phyloP scores from a whole-genome alignment of 2,329 filamentous ascomycete species.

The Xylariaceae sp. region DNA sequence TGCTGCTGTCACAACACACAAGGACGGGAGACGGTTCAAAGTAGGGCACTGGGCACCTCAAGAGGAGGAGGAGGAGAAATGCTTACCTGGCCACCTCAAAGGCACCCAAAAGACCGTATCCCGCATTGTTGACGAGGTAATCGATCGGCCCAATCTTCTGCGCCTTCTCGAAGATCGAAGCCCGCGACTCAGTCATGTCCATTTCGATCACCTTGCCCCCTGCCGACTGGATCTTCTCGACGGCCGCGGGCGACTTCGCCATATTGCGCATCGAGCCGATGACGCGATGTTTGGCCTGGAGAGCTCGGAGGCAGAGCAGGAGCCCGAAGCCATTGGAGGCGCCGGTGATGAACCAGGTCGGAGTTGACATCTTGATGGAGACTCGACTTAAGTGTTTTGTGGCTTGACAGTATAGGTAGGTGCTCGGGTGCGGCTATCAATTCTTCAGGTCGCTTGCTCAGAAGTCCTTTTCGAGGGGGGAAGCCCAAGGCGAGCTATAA shows the following conservation, averaged over 20 bases:
- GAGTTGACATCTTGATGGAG: slow-evolving; percentile 21
- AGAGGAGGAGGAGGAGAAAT: not conserved
- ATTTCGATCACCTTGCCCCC: slow-evolving; percentile 22
- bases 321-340: slow-evolving; percentile 27
- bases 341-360: slow-evolving; percentile 26
- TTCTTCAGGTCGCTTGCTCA: no score
- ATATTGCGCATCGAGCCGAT: slow-evolving; percentile 24
- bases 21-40: not conserved
- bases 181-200: slow-evolving; percentile 23
- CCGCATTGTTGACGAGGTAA: slow-evolving; percentile 23
- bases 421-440: no score
- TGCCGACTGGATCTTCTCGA: slow-evolving; percentile 19
- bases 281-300: slow-evolving; percentile 24
- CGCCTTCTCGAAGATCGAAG: slow-evolving; percentile 19
- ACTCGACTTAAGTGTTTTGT: no score
- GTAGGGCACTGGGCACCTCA: not conserved
- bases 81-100: slow-evolving; percentile 19
- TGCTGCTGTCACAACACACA: not conserved
- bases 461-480: no score
- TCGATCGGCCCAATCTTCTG: slow-evolving; percentile 20
- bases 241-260: slow-evolving; percentile 14
- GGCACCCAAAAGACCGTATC: slow-evolving; percentile 16
- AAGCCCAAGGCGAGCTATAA: no score
- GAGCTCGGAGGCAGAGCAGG: slow-evolving; percentile 19
- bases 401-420: no score